Percentiles rank a stretch among this genome's conserved stretches.
Conservation (phyloP, 192 early-diverging fungal species). For the Coemansia sp. region DNA sequence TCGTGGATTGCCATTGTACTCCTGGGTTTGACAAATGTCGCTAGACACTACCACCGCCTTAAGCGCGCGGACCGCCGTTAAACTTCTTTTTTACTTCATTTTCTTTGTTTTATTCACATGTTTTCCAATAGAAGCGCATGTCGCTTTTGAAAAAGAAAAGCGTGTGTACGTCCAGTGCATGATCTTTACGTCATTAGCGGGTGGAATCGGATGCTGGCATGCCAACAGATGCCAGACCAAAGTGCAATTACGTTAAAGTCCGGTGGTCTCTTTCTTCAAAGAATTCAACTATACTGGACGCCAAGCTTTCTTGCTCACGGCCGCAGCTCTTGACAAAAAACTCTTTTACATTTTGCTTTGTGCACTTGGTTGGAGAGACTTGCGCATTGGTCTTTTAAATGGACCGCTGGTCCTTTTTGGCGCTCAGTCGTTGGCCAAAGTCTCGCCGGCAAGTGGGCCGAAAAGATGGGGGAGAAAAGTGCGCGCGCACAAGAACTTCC, state of each 20-base stretch:
- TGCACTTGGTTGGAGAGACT: neutral
- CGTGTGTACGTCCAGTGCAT: neutral
- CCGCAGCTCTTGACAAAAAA: neutral
- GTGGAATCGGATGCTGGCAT: neutral
- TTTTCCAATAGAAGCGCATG: neutral
- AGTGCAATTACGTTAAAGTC: neutral
- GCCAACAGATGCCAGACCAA: neutral
- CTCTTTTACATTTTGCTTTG: neutral
- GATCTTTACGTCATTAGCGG: neutral
- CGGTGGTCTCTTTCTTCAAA: neutral
- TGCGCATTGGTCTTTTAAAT: neutral
- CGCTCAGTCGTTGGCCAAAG: neutral
- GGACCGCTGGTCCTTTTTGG: neutral
- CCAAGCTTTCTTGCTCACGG: neutral
- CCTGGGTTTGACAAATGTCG: slow-evolving; percentile 29
- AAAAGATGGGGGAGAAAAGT: neutral
- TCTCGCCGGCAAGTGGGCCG: neutral
- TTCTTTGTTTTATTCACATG: neutral
- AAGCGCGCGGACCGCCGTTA: slow-evolving; percentile 15
- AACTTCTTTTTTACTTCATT: slow-evolving; percentile 3
- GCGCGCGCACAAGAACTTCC: neutral
- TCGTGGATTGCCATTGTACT: slow-evolving; percentile 42
- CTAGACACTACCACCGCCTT: slow-evolving; percentile 15
- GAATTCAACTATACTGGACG: neutral
- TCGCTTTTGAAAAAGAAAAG: neutral